phyloP scores from a whole-genome alignment of 345 rosid genomes.

The Gossypium longicalyx region DNA sequence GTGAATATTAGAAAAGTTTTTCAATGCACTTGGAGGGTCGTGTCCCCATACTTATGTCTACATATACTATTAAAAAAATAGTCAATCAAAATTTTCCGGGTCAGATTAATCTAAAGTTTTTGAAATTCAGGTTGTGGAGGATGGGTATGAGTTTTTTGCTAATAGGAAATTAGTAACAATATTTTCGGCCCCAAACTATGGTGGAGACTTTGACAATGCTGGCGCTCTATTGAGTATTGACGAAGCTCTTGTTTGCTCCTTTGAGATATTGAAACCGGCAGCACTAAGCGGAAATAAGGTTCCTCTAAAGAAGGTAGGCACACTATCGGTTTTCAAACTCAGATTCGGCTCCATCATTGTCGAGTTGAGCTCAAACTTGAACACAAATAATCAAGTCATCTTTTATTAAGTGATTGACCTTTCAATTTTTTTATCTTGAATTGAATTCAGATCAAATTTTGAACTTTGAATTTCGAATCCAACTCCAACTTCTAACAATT shows the following conservation, averaged over 20 bases:
- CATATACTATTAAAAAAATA: neutral
- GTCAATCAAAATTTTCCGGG: neutral
- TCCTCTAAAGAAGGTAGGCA: conserved; percentile 60
- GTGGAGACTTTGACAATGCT: conserved; percentile 98
- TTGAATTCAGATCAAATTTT: neutral
- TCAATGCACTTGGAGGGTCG: neutral
- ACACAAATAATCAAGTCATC: too few relatives aligned
- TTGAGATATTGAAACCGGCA: conserved; percentile 85
- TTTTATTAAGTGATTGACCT: too few relatives aligned
- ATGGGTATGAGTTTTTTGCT: conserved; percentile 93
- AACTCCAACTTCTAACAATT: neutral
- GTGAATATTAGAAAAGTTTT: neutral
- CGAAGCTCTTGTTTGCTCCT: conserved; percentile 73
- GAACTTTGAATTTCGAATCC: neutral
- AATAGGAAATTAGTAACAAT: conserved; percentile 81
- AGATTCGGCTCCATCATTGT: neutral
- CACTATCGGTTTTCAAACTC: too few relatives aligned
- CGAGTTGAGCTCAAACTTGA: neutral
- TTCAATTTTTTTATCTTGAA: neutral
- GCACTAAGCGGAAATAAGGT: conserved; percentile 34
- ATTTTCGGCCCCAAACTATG: conserved; percentile 98
- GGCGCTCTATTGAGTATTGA: conserved; percentile 87
- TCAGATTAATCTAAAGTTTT: neutral
- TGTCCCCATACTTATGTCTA: neutral
- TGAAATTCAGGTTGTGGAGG: conserved; percentile 85